Conservation (phyloP, 2,329 filamentous ascomycete species). For the Saccharata proteae region DNA sequence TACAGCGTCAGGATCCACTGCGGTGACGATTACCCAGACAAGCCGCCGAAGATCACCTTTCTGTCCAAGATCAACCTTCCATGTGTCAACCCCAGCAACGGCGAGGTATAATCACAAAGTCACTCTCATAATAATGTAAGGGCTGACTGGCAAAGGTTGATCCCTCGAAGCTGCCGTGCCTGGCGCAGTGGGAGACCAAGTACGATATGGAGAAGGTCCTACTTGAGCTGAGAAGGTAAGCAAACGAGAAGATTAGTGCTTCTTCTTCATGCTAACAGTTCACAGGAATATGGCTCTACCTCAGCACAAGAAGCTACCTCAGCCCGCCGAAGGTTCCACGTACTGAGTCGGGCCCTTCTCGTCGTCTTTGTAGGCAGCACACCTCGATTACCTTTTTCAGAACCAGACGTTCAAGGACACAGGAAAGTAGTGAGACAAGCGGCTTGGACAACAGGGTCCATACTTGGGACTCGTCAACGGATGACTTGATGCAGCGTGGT, state of each 20-base stretch:
- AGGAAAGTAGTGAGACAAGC: no score
- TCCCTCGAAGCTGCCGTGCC: slow-evolving; percentile 67
- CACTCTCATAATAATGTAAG: slow-evolving; percentile 5
- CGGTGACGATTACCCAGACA: slow-evolving; percentile 76
- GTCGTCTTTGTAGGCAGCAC: no score
- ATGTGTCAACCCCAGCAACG: slow-evolving; percentile 71
- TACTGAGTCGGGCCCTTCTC: slow-evolving; percentile 26
- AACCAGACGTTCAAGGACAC: no score
- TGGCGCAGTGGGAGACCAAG: slow-evolving; percentile 81
- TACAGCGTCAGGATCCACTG: slow-evolving; percentile 98
- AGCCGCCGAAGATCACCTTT: slow-evolving; percentile 82
- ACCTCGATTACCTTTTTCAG: no score
- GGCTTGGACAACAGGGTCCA: no score
- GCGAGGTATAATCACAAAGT: slow-evolving; percentile 43
- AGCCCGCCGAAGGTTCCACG: slow-evolving; percentile 75
- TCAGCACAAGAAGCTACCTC: slow-evolving; percentile 86
- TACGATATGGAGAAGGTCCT: slow-evolving; percentile 93
- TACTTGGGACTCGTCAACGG: no score
- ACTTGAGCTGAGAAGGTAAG: slow-evolving; percentile 69
- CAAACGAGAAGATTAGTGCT: not conserved
- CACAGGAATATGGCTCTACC: slow-evolving; percentile 82
- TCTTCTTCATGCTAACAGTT: slow-evolving; percentile 8
- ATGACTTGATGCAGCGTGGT: no score
- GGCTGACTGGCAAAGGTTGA: slow-evolving; percentile 52
- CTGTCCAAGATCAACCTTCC: slow-evolving; percentile 94